Evolutionary conservation across 305 asterid genomes (phyloP).

Genomic region (Fraxinus platypoda): DNA sequence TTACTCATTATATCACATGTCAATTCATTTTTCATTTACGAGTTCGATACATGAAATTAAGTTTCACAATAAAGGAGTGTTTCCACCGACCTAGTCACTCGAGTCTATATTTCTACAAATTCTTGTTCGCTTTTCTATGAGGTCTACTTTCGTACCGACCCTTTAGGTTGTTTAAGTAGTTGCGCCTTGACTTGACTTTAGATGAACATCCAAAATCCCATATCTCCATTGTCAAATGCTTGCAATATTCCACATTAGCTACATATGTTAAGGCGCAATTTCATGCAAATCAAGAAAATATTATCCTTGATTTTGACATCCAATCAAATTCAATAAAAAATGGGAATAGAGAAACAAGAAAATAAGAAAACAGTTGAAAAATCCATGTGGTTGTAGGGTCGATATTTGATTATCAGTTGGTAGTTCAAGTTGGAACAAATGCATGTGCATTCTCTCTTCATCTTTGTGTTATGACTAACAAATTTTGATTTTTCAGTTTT

Average conservation of each 20-base stretch:
- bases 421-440: constrained; percentile 53
- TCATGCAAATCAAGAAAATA: constrained; percentile 30
- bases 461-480: constrained; percentile 29
- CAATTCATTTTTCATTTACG: background rate
- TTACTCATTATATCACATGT: background rate
- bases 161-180: background rate
- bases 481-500: constrained; percentile 27
- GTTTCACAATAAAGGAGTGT: background rate
- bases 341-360: background rate
- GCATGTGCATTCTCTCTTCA: constrained; percentile 63
- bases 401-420: constrained; percentile 44
- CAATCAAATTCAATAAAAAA: background rate
- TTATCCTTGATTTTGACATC: background rate
- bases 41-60: background rate
- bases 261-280: constrained; percentile 33
- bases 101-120: background rate
- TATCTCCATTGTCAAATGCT: constrained; percentile 23
- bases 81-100: background rate
- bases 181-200: constrained; percentile 22
- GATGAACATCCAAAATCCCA: constrained; percentile 7
- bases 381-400: constrained; percentile 75
- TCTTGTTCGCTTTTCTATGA: background rate
- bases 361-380: constrained; percentile 25
- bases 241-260: constrained; percentile 18
- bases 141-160: background rate